Conservation (phyloP, 2,329 filamentous ascomycete species). For the Diaporthe velutina region DNA sequence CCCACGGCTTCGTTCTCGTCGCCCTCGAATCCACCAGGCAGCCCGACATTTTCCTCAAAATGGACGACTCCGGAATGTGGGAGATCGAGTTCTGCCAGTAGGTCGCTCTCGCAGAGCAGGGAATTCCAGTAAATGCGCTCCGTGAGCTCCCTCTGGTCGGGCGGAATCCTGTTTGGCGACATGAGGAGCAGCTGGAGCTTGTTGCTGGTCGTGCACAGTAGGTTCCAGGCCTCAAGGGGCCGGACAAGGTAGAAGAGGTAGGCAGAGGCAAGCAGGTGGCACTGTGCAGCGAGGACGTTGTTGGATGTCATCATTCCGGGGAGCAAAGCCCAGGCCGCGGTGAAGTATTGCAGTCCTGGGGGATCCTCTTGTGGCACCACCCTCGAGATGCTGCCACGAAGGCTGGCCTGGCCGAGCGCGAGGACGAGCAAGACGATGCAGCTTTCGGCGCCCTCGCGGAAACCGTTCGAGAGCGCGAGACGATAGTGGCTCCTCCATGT, state of each 20-base stretch:
- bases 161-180: slow-evolving; percentile 77
- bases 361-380: slow-evolving; percentile 77
- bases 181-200: slow-evolving; percentile 85
- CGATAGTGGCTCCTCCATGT: slow-evolving; percentile 83
- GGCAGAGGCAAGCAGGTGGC: slow-evolving; percentile 83
- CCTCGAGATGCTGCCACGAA: slow-evolving; percentile 81
- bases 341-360: slow-evolving; percentile 83
- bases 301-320: slow-evolving; percentile 85
- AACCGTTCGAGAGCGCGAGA: slow-evolving; percentile 80
- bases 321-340: slow-evolving; percentile 82
- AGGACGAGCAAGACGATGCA: slow-evolving; percentile 85
- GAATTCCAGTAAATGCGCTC: slow-evolving; percentile 90
- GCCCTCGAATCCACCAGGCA: slow-evolving; percentile 84
- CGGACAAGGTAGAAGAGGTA: slow-evolving; percentile 87
- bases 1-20: slow-evolving; percentile 74
- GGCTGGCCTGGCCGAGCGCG: slow-evolving; percentile 81
- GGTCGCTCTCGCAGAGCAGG: slow-evolving; percentile 83
- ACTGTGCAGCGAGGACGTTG: slow-evolving; percentile 82
- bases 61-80: slow-evolving; percentile 87
- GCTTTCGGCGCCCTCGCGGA: slow-evolving; percentile 83
- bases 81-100: slow-evolving; percentile 83
- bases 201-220: slow-evolving; percentile 83
- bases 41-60: slow-evolving; percentile 83
- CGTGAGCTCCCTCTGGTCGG: slow-evolving; percentile 78
- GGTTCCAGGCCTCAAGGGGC: slow-evolving; percentile 85